Conservation (phyloP, 345 rosid genomes). For the Camelina hispida region DNA sequence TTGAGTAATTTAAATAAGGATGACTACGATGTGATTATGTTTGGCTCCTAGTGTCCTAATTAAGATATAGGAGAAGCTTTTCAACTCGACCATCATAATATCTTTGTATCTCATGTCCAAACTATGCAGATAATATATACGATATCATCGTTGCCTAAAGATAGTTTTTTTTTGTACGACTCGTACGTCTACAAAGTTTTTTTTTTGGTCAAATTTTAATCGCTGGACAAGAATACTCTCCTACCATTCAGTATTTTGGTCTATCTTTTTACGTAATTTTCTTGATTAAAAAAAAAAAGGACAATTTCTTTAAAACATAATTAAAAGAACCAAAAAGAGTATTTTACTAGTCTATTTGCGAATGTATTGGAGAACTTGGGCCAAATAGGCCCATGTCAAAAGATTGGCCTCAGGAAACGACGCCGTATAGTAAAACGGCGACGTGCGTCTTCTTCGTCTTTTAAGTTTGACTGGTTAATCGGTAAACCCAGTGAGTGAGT, state of each 20-base stretch:
- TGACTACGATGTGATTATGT: neutral
- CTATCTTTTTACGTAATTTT: neutral
- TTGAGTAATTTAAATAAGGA: neutral
- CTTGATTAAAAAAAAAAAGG: neutral
- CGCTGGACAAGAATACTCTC: no score
- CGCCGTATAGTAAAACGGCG: neutral
- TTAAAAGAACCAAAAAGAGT: no score
- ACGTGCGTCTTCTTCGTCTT: constrained; percentile 9
- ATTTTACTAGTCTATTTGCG: neutral
- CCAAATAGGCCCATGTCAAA: constrained; percentile 32
- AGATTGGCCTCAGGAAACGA: neutral
- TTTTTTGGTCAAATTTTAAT: no score
- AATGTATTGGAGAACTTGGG: neutral
- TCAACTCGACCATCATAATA: neutral
- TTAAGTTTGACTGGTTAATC: constrained; percentile 26
- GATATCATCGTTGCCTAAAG: no score
- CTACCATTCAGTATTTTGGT: no score
- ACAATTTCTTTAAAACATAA: neutral
- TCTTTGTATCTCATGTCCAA: neutral
- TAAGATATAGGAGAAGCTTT: neutral
- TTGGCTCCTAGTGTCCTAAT: neutral
- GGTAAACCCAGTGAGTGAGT: constrained; percentile 34
- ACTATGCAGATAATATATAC: no score
- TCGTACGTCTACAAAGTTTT: neutral
- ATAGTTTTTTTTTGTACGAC: no score